Evolutionary conservation across 2,329 filamentous ascomycete species (phyloP), one percentile per base, ranked within the genome.

Genomic region (Myriosclerotinia scirpicola): DNA sequence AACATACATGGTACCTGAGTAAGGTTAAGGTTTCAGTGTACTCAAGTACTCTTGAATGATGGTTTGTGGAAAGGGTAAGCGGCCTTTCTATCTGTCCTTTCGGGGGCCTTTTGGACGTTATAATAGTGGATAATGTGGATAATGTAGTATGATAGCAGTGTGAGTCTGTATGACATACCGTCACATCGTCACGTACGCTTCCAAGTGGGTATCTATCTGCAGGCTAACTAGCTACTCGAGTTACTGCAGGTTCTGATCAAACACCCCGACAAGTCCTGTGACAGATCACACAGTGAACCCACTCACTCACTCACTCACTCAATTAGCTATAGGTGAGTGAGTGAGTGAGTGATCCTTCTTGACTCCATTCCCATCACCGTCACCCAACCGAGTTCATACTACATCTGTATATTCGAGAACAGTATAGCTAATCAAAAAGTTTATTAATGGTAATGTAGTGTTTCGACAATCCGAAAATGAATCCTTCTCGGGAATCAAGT

Each of bases 401-500:
- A 3, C 3, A 42, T 34, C 15, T 15, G 22, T 20, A 42, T 40
- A n/a, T 22, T 48, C 8, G 12, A 22, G 17, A 36, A 7, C 17
- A 63, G 9, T n/a, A 53, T 30, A 14, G 34, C n/a, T 40, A 20
- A 40, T 42, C 36, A 20, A 42, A 54, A 22, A 17, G 26, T 26
- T 62, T 26, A 40, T 17, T n/a, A 22, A n/a, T 64, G 15, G 44
- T 15, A 64, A 22, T 56, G 61, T 44, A 52, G 60, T 36, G 54
- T 63, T 63, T 63, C 17, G 38, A 63, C 36, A 64, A 55, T 58
- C 40, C 26, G 53, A 58, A 34, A n/a, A 50, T 22, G 44, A 46
- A 48, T 48, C 42, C 54, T n/a, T 56, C 30, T 58, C 22, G 34
- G 54, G 62, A 65, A 59, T 59, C 54, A 58, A 48, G 17, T 59